These are phyloP conservation scores for Rutidosis leptorrhynchoides DNA, from an alignment of 129 eudicot genomes.

Conservation along the genomic window DNA sequence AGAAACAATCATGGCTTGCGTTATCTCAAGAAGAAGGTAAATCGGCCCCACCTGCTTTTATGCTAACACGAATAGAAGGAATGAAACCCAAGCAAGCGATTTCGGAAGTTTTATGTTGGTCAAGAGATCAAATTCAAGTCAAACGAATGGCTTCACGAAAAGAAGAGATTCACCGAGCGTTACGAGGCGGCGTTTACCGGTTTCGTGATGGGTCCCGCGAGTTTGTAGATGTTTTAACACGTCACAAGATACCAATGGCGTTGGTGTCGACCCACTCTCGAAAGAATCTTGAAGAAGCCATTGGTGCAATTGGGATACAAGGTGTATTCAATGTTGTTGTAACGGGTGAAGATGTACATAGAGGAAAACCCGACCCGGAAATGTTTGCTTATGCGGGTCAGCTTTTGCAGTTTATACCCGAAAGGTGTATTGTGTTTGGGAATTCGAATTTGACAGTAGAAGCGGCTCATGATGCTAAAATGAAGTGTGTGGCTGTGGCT, in stretches of 20 bases:
- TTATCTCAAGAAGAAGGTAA: constrained; percentile 84
- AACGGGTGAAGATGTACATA: constrained; percentile 75
- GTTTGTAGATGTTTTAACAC: constrained; percentile 49
- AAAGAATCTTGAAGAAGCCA: constrained; percentile 53
- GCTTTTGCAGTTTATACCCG: constrained; percentile 65
- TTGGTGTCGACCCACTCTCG: constrained; percentile 83
- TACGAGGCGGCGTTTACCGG: constrained; percentile 65
- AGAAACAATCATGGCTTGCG: constrained; percentile 74
- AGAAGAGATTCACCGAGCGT: constrained; percentile 66
- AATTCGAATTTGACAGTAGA: constrained; percentile 82
- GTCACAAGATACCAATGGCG: constrained; percentile 81
- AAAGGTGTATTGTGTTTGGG: constrained; percentile 88
- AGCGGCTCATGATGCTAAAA: constrained; percentile 92
- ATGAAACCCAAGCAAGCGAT: constrained; percentile 94
- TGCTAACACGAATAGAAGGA: constrained; percentile 64
- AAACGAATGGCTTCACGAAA: constrained; percentile 59
- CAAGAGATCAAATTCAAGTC: constrained; percentile 60
- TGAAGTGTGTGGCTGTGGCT: constrained; percentile 96
- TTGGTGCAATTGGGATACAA: constrained; percentile 60
- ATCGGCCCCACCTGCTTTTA: constrained; percentile 57
- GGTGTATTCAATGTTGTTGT: constrained; percentile 70
- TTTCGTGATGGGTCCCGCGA: constrained; percentile 74
- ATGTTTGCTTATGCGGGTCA: constrained; percentile 83
- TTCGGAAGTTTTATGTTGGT: constrained; percentile 88
- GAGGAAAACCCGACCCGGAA: constrained; percentile 94